Evolutionary conservation across 495 filamentous ascomycete species (phyloP).

Genomic region (Rusavskia elegans): DNA sequence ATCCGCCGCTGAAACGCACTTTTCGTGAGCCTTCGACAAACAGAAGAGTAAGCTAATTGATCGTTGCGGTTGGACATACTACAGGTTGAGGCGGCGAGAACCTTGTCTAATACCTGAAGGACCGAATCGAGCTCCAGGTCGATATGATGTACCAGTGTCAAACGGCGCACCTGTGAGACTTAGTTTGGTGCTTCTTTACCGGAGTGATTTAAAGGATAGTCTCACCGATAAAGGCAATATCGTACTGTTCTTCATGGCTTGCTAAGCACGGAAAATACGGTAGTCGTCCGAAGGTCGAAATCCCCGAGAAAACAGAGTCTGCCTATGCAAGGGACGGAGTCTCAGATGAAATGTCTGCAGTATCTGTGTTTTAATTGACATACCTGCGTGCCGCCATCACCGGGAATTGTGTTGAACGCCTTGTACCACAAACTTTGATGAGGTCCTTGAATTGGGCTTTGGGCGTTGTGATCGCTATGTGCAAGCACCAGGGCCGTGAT

Average conservation of each 20-base stretch:
- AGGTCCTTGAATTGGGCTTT: constrained; percentile 40
- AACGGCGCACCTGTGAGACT: constrained; percentile 36
- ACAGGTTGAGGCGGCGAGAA: constrained; percentile 52
- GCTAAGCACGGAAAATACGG: constrained; percentile 65
- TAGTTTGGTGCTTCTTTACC: background rate
- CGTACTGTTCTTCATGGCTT: constrained; percentile 52
- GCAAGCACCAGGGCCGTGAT: constrained; percentile 27
- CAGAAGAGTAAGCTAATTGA: constrained; percentile 10
- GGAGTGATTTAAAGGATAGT: background rate
- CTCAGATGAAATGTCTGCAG: no score
- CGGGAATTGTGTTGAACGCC: constrained; percentile 42
- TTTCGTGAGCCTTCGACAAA: constrained; percentile 33
- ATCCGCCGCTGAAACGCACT: constrained; percentile 40
- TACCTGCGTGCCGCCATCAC: constrained; percentile 55
- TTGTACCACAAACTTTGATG: constrained; percentile 44
- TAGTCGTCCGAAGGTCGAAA: constrained; percentile 63
- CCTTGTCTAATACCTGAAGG: constrained; percentile 70
- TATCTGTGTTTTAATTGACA: background rate
- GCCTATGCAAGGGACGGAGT: constrained; percentile 25
- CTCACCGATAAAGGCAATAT: constrained; percentile 66
- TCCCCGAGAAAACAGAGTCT: constrained; percentile 56
- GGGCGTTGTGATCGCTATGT: constrained; percentile 35
- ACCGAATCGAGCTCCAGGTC: constrained; percentile 73
- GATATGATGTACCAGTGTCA: constrained; percentile 56
- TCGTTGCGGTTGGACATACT: constrained; percentile 28